Evolutionary conservation across 2,329 filamentous ascomycete genomes (phyloP).

Genomic region (Xylaria sp.): DNA sequence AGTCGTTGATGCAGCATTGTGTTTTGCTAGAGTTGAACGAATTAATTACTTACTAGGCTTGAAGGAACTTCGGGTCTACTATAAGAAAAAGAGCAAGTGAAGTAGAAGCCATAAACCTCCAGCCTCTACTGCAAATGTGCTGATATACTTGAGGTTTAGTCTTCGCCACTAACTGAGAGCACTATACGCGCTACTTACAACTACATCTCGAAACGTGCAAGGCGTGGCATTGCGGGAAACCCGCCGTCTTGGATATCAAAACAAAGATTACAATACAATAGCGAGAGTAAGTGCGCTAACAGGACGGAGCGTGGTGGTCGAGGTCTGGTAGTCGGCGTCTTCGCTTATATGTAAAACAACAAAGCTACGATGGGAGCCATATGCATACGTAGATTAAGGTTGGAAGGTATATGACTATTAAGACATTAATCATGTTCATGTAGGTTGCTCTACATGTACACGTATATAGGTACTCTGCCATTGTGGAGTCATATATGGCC

Average conservation of each 20-base stretch:
- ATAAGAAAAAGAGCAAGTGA: neutral
- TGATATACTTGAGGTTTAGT: neutral
- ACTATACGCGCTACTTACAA: neutral
- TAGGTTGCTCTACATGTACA: neutral
- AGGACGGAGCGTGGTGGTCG: neutral
- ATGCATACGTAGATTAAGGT: neutral
- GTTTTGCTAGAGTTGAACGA: neutral
- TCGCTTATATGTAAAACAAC: neutral
- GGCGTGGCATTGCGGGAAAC: neutral
- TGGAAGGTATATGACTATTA: neutral
- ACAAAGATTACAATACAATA: neutral
- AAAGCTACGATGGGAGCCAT: too few species aligned
- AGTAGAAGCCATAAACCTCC: neutral
- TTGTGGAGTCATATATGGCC: constrained; percentile 6
- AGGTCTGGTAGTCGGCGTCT: neutral
- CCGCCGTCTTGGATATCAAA: neutral
- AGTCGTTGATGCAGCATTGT: neutral
- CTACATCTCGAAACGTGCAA: neutral
- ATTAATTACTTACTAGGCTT: neutral
- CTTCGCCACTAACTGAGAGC: neutral
- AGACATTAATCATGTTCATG: neutral
- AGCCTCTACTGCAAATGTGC: neutral
- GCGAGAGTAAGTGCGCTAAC: neutral
- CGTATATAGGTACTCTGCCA: neutral
- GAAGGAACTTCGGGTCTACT: neutral